phyloP scores from a whole-genome alignment of 1,284 basidiomycete genomes.

The Thecaphora thlaspeos region DNA sequence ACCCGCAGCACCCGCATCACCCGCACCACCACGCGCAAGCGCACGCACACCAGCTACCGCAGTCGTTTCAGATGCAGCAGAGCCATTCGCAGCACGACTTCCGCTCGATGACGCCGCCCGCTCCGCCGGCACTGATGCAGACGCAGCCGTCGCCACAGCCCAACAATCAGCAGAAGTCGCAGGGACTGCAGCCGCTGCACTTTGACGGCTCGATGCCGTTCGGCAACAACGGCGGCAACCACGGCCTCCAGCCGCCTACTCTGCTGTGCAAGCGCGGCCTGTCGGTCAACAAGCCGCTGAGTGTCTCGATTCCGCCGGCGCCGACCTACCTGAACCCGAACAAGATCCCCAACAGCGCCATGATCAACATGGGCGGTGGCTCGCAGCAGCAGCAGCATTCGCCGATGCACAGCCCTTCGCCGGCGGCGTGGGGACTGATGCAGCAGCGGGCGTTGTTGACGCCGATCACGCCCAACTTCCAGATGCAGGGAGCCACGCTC shows the following conservation, averaged over 20 bases:
- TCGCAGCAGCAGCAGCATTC: conserved; percentile 27
- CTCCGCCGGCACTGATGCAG: conserved; percentile 34
- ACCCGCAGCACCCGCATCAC: conserved; percentile 5
- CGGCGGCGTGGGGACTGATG: conserved; percentile 43
- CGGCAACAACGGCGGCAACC: no score
- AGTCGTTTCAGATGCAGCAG: neutral
- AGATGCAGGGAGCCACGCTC: conserved; percentile 19
- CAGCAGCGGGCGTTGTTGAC: conserved; percentile 48
- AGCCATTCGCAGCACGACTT: neutral
- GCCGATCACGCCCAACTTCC: conserved; percentile 47
- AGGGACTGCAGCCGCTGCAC: no score
- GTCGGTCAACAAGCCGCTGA: conserved; percentile 47
- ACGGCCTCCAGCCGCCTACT: conserved; percentile 22
- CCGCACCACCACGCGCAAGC: conserved; percentile 15
- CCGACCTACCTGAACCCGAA: conserved; percentile 39
- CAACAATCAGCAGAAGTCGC: conserved; percentile 2
- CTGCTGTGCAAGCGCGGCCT: conserved; percentile 48
- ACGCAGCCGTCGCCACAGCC: conserved; percentile 41
- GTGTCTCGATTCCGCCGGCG: conserved; percentile 44
- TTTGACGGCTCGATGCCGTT: no score
- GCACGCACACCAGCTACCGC: conserved; percentile 5
- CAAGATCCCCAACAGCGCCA: conserved; percentile 12
- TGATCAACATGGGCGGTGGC: conserved; percentile 16
- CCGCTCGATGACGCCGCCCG: conserved; percentile 1
- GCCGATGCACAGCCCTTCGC: conserved; percentile 26